Percentiles rank a stretch among this genome's conserved stretches.
Evolutionary conservation across 345 rosid species (phyloP).

Genomic region (Mercurialis annua): DNA sequence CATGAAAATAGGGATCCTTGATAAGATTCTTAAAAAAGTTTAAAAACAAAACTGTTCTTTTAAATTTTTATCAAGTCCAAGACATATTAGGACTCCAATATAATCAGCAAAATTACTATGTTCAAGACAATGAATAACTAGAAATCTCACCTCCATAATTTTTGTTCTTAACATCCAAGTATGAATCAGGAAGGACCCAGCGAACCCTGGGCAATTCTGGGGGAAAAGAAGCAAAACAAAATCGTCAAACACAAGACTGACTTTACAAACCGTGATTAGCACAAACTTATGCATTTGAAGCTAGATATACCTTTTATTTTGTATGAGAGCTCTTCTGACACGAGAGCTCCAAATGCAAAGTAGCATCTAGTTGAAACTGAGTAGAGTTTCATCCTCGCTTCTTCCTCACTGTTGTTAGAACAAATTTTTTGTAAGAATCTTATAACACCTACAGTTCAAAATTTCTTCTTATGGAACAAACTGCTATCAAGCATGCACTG

Average conservation of each 20-base stretch:
- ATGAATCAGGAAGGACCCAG: constrained; percentile 99
- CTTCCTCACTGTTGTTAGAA: constrained; percentile 56
- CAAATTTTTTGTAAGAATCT: no score
- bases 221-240: not conserved
- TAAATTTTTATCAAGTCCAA: no score
- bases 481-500: not conserved
- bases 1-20: no score
- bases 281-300: not conserved
- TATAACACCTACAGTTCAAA: no score
- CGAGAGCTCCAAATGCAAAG: constrained; percentile 88
- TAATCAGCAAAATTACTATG: not conserved
- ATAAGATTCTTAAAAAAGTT: no score
- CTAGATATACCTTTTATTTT: constrained; percentile 63
- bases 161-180: constrained; percentile 83
- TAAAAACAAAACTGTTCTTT: no score
- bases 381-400: constrained; percentile 82
- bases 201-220: constrained; percentile 76
- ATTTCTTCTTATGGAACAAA: not conserved
- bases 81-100: no score
- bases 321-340: constrained; percentile 59
- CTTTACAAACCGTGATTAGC: not conserved
- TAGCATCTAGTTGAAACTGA: constrained; percentile 78
- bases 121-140: not conserved
- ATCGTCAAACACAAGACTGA: not conserved
- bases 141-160: constrained; percentile 80